Percentiles rank a stretch among this genome's conserved stretches.
Evolutionary conservation across 495 filamentous ascomycete genomes (phyloP).

Genomic region (Thozetella sp.): DNA sequence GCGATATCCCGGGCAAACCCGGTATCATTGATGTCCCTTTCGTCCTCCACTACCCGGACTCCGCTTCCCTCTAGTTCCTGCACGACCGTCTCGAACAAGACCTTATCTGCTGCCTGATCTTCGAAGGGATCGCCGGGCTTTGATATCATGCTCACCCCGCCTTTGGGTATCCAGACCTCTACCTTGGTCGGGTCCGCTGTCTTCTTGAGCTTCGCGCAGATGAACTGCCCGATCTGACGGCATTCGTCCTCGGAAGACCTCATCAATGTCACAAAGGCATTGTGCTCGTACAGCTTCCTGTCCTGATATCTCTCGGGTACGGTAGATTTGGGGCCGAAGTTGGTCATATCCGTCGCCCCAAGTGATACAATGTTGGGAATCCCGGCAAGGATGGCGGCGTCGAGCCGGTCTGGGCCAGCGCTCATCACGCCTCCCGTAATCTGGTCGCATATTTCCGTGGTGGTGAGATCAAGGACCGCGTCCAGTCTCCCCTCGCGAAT

Average conservation of each 20-base stretch:
- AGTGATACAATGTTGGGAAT: constrained; percentile 65
- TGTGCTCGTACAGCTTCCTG: constrained; percentile 62
- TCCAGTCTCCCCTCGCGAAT: constrained; percentile 54
- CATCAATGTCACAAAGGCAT: constrained; percentile 66
- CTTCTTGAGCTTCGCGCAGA: constrained; percentile 51
- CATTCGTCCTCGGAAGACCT: constrained; percentile 58
- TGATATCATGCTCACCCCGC: constrained; percentile 42
- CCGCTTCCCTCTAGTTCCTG: constrained; percentile 27
- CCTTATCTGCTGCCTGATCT: constrained; percentile 32
- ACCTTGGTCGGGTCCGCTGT: constrained; percentile 36
- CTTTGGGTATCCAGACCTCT: constrained; percentile 57
- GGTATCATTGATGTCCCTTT: constrained; percentile 37
- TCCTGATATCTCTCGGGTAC: constrained; percentile 50
- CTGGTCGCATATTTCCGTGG: constrained; percentile 66
- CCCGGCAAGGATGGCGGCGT: constrained; percentile 49
- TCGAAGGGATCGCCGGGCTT: constrained; percentile 31
- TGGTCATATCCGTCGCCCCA: constrained; percentile 70
- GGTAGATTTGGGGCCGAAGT: constrained; percentile 59
- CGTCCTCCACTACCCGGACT: constrained; percentile 34
- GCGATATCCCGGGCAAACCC: constrained; percentile 43
- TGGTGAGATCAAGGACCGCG: constrained; percentile 69
- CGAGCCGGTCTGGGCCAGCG: constrained; percentile 55
- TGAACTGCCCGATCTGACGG: constrained; percentile 47
- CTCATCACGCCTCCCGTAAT: constrained; percentile 63
- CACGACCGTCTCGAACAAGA: constrained; percentile 44